These are phyloP conservation scores for Aspergillus sclerotiicarbonarius DNA, from an alignment of 495 filamentous ascomycete genomes.

Conservation along the genomic window DNA sequence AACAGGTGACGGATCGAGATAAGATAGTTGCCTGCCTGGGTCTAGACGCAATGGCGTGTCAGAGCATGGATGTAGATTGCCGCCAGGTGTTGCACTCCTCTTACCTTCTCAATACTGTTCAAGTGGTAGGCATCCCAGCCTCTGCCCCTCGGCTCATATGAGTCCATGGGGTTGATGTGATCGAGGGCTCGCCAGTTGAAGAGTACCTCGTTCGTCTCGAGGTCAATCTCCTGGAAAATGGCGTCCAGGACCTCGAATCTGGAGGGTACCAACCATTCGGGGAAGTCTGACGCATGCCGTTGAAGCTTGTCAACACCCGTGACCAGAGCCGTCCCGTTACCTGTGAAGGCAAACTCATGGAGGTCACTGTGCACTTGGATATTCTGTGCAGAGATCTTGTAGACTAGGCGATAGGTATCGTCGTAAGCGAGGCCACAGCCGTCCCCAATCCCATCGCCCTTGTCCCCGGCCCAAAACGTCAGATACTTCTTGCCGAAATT, in stretches of 20 bases:
- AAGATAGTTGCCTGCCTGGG: slow-evolving; percentile 46
- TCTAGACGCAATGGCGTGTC: neutral
- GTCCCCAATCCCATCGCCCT: slow-evolving; percentile 21
- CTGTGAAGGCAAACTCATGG: slow-evolving; percentile 40
- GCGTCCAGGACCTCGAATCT: slow-evolving; percentile 38
- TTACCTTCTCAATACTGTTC: slow-evolving; percentile 27
- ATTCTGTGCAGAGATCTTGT: slow-evolving; percentile 22
- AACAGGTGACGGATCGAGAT: slow-evolving; percentile 50
- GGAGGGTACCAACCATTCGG: neutral
- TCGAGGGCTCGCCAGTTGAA: slow-evolving; percentile 33
- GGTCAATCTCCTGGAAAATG: slow-evolving; percentile 43
- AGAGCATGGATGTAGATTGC: neutral
- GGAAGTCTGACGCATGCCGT: neutral
- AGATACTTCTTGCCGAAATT: slow-evolving; percentile 18
- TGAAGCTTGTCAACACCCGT: slow-evolving; percentile 40
- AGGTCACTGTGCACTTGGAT: slow-evolving; percentile 21
- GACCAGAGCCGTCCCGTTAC: slow-evolving; percentile 44
- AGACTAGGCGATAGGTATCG: slow-evolving; percentile 18
- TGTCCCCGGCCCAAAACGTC: slow-evolving; percentile 23
- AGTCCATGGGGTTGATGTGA: slow-evolving; percentile 24
- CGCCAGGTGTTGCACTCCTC: neutral
- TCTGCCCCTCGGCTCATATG: slow-evolving; percentile 6
- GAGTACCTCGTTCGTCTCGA: slow-evolving; percentile 32
- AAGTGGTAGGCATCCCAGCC: slow-evolving; percentile 31
- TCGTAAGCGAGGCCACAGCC: slow-evolving; percentile 24